Conservation (phyloP, 305 asterid species). For the Solanum aculeatissimum region DNA sequence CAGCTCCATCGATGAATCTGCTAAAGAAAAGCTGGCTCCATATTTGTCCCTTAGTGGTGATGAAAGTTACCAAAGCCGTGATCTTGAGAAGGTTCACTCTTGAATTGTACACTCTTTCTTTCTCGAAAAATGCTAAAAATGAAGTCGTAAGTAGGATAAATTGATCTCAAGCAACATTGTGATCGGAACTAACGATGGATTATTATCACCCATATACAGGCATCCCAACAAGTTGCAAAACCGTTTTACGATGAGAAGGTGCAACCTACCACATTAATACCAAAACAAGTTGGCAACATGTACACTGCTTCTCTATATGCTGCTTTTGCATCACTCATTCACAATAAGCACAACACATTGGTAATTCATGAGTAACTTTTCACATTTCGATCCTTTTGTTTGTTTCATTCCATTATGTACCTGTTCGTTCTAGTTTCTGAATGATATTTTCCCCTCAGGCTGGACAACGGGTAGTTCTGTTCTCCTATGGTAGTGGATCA, state of each 20-base stretch:
- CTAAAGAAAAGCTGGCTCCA: constrained; percentile 70
- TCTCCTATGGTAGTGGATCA: constrained; percentile 97
- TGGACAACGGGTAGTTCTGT: constrained; percentile 80
- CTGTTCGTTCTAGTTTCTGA: not conserved
- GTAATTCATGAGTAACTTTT: constrained; percentile 21
- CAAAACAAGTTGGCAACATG: constrained; percentile 98
- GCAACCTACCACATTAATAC: constrained; percentile 78
- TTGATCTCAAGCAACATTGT: not conserved
- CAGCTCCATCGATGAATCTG: constrained; percentile 78
- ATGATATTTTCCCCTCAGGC: constrained; percentile 26
- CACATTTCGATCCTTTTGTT: not conserved
- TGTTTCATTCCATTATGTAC: not conserved
- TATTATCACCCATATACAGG: constrained; percentile 42
- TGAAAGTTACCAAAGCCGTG: constrained; percentile 96
- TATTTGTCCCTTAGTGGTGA: constrained; percentile 60
- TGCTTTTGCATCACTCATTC: constrained; percentile 88
- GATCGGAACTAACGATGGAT: not conserved
- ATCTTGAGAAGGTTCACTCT: constrained; percentile 79
- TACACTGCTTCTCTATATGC: constrained; percentile 97
- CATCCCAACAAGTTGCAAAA: constrained; percentile 84
- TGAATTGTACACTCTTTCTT: not conserved
- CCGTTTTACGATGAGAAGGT: constrained; percentile 70
- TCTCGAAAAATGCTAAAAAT: not conserved
- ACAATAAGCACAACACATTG: constrained; percentile 59
- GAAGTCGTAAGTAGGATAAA: not conserved